Evolutionary conservation across 2,329 filamentous ascomycete species (phyloP), one percentile per base, ranked within the genome.

Genomic region (Tolypocladium paradoxum): DNA sequence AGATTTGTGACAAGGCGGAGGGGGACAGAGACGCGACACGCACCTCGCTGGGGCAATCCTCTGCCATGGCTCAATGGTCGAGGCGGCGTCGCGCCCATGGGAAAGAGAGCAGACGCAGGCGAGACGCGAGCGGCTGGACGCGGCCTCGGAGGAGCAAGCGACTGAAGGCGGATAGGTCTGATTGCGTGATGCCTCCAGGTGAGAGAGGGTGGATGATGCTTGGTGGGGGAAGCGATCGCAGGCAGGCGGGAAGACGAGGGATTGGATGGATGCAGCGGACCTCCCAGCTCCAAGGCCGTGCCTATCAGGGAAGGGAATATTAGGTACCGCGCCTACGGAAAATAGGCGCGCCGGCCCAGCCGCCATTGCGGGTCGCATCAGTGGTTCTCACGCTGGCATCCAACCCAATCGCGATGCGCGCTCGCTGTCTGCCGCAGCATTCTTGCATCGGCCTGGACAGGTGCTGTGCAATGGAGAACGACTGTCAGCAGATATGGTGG

Each of bases 41-140:
- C 65, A 76, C 74, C 71, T 71, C 66, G 65, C 64, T 68, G 65
- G 69, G 62, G 65, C 65, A 67, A 66, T 64, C 68, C 65, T 71
- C 67, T 71, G 73, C 74, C 75, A 77, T 77, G 69, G 68, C 69
- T 74, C 68, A 70, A 72, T 70, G 64, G 66, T 64, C 59, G 64
- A 64, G 68, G 66, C 68, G 68, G 65, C 62, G 54, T 62, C 64
- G 65, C 68, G 68, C 71, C 69, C 73, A 76, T 76, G 67, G 67
- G 69, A 65, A 58, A 63, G 57, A 27, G 37, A 50, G 18, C 43
- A 46, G 27, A 31, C 43, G 27, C 43, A 45, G 46, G 16, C 31
- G 48, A 51, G 49, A 48, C 43, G 46, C 22, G 49, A 37, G 48
- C 20, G 27, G 18, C 29, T 43, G 37, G 24, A 22, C 33, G 29